These are phyloP conservation scores for Pelargonium australe DNA, from an alignment of 441 rosid genomes.

Conservation along the genomic window DNA sequence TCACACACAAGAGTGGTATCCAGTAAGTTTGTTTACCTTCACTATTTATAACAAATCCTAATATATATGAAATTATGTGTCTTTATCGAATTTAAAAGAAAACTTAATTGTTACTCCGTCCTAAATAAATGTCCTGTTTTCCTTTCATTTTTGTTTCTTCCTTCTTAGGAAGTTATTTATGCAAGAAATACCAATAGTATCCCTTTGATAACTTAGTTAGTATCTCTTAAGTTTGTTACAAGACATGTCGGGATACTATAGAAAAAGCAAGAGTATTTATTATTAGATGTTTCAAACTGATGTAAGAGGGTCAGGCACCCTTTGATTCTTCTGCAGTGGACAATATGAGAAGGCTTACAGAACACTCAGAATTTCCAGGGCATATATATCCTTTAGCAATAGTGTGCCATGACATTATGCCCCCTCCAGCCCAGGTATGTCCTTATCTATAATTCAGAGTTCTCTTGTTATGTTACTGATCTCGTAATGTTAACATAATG, in stretches of 20 bases:
- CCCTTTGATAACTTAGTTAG: too few relatives aligned
- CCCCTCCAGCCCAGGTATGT: conserved; percentile 75
- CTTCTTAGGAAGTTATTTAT: not conserved
- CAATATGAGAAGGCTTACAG: conserved; percentile 87
- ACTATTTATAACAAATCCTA: not conserved
- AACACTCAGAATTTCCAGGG: conserved; percentile 74
- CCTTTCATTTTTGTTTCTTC: too few relatives aligned
- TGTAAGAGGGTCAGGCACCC: conserved; percentile 59
- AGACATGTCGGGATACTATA: not conserved
- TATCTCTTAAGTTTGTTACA: too few relatives aligned
- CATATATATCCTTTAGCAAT: conserved; percentile 81
- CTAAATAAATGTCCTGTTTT: too few relatives aligned
- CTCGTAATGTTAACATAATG: conserved; percentile 18
- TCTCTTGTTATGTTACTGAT: conserved; percentile 2
- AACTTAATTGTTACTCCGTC: not conserved
- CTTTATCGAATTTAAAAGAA: not conserved
- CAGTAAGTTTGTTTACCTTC: conserved; percentile 46
- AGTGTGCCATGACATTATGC: conserved; percentile 85
- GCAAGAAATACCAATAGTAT: not conserved
- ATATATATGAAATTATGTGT: not conserved
- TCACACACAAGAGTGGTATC: conserved; percentile 68
- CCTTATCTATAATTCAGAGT: conserved; percentile 14
- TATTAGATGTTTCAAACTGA: conserved; percentile 28
- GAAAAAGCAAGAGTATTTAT: not conserved
- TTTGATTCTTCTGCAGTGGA: conserved; percentile 89